Evolutionary conservation across 345 rosid species (phyloP).

Genomic region (Linum trigynum): DNA sequence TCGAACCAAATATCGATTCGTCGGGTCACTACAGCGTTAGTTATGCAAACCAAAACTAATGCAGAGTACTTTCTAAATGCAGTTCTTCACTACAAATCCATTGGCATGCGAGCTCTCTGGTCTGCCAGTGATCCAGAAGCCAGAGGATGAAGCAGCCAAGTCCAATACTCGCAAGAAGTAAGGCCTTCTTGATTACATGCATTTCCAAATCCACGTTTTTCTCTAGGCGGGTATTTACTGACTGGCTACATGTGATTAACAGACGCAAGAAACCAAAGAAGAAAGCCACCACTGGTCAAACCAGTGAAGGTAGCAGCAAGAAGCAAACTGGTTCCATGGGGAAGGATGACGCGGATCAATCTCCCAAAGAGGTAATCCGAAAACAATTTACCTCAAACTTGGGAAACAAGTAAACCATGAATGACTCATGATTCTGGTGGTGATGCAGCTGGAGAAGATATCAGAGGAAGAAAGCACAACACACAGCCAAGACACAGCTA

Average conservation of each 20-base stretch:
- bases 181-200: not conserved
- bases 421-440: not conserved
- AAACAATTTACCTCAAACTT: not conserved
- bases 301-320: conserved; percentile 14
- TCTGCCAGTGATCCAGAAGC: conserved; percentile 34
- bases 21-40: too few relatives aligned
- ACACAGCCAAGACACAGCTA: conserved; percentile 16
- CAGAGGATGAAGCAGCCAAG: conserved; percentile 25
- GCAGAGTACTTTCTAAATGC: conserved; percentile 5
- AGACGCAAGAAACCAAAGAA: conserved; percentile 28
- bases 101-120: conserved; percentile 39
- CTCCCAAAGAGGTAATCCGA: conserved; percentile 36
- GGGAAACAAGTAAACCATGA: not conserved
- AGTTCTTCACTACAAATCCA: conserved; percentile 58
- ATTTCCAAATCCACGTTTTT: conserved; percentile 1
- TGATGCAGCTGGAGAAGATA: conserved; percentile 26
- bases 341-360: conserved; percentile 24
- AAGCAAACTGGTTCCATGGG: conserved; percentile 2
- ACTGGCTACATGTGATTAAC: conserved; percentile 1
- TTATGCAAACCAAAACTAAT: too few relatives aligned
- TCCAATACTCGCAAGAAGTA: conserved; percentile 30
- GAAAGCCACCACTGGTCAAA: conserved; percentile 17
- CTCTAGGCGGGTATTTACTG: not conserved
- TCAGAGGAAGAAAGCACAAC: conserved; percentile 16
- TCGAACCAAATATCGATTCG: too few relatives aligned